phyloP scores from a whole-genome alignment of 176 grass and related monocot species.

The Aechmea fasciata region DNA sequence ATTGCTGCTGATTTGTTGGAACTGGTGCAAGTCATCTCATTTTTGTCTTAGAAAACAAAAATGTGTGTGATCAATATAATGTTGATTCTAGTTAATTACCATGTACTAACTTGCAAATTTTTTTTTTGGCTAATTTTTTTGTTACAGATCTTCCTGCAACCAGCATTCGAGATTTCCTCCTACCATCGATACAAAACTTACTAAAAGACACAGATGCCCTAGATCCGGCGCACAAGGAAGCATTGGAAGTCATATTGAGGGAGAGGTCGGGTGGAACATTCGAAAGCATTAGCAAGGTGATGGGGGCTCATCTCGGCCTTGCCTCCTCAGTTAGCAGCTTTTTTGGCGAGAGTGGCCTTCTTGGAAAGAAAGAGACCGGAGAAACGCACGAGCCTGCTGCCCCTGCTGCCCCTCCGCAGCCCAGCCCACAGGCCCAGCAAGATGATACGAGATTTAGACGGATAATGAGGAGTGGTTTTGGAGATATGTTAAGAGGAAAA shows the following conservation, averaged over 20 bases:
- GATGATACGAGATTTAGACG: constrained; percentile 71
- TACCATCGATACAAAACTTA: constrained; percentile 84
- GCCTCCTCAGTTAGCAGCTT: constrained; percentile 79
- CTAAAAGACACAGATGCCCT: constrained; percentile 75
- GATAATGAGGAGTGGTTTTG: constrained; percentile 79
- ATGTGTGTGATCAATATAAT: neutral
- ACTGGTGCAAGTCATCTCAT: too few species aligned
- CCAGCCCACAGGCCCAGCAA: constrained; percentile 22
- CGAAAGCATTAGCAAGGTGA: constrained; percentile 77
- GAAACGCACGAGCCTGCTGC: constrained; percentile 23
- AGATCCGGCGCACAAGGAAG: constrained; percentile 93
- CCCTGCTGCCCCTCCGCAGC: constrained; percentile 10
- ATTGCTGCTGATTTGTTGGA: too few species aligned
- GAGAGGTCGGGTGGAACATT: constrained; percentile 74
- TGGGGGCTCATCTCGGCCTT: constrained; percentile 80
- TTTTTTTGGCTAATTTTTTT: constrained; percentile 12
- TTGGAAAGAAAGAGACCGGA: constrained; percentile 64
- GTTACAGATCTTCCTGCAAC: constrained; percentile 69
- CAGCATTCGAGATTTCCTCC: constrained; percentile 59
- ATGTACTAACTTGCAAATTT: neutral
- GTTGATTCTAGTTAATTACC: neutral
- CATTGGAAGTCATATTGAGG: constrained; percentile 68
- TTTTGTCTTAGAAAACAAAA: too few species aligned
- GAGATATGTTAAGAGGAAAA: constrained; percentile 80
- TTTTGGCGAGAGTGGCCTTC: constrained; percentile 64